Evolutionary conservation across 768 basidiomycete genomes (phyloP), one percentile per base, ranked within the genome.

Genomic region (Mrakia blollopis): DNA sequence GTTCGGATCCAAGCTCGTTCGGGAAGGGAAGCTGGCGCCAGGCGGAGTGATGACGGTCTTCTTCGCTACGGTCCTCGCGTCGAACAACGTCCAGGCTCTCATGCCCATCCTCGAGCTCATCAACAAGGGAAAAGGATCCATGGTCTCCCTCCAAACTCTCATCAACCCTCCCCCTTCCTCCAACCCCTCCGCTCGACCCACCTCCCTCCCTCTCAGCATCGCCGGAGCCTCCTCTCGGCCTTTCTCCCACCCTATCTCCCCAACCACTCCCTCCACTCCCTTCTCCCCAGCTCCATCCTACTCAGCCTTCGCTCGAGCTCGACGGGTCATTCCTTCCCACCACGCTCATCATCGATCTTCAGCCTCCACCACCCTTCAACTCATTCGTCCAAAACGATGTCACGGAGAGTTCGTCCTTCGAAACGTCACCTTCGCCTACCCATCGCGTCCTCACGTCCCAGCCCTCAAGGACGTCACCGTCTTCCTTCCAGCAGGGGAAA

Each of bases 41-140:
- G 93, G 93, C 0, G 88, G 90, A 50, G 91, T 98, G 79, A 95
- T 94, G 91, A 90, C 91, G n/a, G 93, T 95, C 72, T 99, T 98
- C 83, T 98, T 96, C 95, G 94, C 96, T 0, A 94, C 93, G 82
- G 86, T 98, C 30, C 91, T 98, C 78, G 94, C 93, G 0, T 91
- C 91, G 0, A 90, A 88, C 80, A 94, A 93, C 82, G 85, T 97
- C 3, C 94, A 97, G 82, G 89, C 91, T 87, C 89, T 89, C 80
- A 89, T 98, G 14, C 94, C 94, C 0, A 89, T 92, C 78, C 85
- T 93, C 80, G 90, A 94, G 79, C 84, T 86, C 41, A 85, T 97
- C 77, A 87, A 90, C 25, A 91, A 91, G 81, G 96, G 93, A 74
- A 97, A 96, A 82, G 88, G 88, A 74, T 89, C 91, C 6, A 90